Conservation (phyloP, 1,284 basidiomycete species). For the Fistulinella staudtii region DNA sequence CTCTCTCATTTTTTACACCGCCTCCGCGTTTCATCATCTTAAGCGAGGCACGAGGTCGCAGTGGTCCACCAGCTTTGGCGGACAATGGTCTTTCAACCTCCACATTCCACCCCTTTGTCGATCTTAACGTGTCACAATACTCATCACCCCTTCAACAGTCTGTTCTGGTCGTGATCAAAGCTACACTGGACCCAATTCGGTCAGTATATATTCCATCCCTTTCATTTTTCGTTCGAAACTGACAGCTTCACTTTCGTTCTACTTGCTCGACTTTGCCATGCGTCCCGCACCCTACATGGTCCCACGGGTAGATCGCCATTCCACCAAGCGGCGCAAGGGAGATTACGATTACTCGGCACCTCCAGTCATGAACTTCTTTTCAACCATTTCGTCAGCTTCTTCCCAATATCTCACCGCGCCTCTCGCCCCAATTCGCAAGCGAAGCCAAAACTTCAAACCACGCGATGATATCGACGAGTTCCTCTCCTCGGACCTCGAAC, state of each 20-base stretch:
- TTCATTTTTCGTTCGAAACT: conserved; percentile 9
- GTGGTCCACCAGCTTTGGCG: conserved; percentile 17
- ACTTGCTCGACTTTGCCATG: not conserved
- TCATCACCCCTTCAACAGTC: conserved; percentile 21
- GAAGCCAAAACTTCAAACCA: conserved; percentile 36
- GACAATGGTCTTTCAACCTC: conserved; percentile 22
- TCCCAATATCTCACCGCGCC: conserved; percentile 52
- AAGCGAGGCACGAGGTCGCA: conserved; percentile 28
- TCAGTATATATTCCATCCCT: conserved; percentile 30
- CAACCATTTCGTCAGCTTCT: conserved; percentile 34
- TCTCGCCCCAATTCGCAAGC: conserved; percentile 47
- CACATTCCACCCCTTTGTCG: conserved; percentile 22
- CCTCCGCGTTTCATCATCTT: conserved; percentile 3
- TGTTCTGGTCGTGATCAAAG: conserved; percentile 25
- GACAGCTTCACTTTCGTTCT: conserved; percentile 17
- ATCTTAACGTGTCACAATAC: conserved; percentile 6
- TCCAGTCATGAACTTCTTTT: conserved; percentile 50
- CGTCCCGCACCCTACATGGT: conserved; percentile 18
- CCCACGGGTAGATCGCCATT: conserved; percentile 29
- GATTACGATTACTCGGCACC: conserved; percentile 26
- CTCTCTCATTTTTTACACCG: conserved; percentile 1
- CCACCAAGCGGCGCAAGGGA: conserved; percentile 46
- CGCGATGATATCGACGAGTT: conserved; percentile 60
- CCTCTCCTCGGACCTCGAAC: conserved; percentile 67
- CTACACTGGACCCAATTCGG: conserved; percentile 19